These are phyloP conservation scores for Citrus mangshanensis DNA, from an alignment of 345 rosid genomes.

Conservation along the genomic window DNA sequence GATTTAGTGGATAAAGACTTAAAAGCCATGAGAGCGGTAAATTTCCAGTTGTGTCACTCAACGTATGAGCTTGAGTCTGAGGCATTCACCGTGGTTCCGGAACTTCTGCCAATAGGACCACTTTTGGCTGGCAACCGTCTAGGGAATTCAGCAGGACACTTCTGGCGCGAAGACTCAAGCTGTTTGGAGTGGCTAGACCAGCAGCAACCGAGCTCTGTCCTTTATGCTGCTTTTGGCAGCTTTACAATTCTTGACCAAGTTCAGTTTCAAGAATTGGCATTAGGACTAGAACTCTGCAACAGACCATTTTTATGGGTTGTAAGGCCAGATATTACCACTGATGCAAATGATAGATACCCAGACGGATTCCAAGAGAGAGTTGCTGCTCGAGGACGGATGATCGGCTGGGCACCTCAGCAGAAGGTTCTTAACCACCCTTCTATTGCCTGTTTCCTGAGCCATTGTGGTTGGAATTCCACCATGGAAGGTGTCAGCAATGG, in stretches of 20 bases:
- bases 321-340: background rate
- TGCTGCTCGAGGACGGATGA: background rate
- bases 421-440: background rate
- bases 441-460: background rate
- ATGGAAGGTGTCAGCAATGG: background rate
- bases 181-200: background rate
- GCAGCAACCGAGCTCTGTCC: background rate
- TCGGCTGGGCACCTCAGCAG: background rate
- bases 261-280: background rate
- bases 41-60: background rate
- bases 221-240: background rate
- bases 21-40: background rate
- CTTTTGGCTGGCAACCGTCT: background rate
- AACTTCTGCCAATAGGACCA: background rate
- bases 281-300: background rate
- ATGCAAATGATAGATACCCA: background rate
- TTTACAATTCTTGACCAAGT: background rate
- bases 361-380: background rate
- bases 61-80: background rate
- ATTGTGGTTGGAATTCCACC: background rate
- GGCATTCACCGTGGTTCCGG: background rate
- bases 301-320: background rate
- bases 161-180: background rate
- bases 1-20: fast-evolving
- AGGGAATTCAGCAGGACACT: background rate